Conservation (phyloP, 495 filamentous ascomycete species). For the Letharia columbiana region DNA sequence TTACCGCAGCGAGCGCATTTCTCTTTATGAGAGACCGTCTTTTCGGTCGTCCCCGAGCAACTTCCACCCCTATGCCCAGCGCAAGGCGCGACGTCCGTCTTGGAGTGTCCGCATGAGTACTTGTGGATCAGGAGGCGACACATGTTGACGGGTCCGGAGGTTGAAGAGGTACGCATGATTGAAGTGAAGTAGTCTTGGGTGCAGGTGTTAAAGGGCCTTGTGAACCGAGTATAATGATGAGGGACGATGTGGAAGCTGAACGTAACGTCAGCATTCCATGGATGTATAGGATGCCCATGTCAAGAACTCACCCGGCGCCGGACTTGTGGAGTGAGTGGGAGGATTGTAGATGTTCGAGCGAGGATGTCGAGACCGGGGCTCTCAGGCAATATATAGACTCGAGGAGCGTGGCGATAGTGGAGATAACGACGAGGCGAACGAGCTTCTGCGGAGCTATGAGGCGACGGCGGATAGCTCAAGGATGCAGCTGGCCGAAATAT, state of each 20-base stretch:
- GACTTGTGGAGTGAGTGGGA: background rate
- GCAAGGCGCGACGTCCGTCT: conserved; percentile 17
- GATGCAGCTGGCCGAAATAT: conserved; percentile 2
- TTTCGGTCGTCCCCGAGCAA: conserved; percentile 4
- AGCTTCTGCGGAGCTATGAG: conserved; percentile 2
- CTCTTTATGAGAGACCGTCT: conserved; percentile 9
- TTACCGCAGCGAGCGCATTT: conserved; percentile 13
- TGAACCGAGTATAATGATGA: no score
- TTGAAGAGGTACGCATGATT: conserved; percentile 3
- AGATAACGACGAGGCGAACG: background rate
- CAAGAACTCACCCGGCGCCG: background rate
- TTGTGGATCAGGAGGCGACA: conserved; percentile 12
- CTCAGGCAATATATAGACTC: background rate
- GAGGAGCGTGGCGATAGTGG: background rate
- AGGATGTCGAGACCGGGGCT: background rate
- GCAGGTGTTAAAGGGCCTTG: background rate
- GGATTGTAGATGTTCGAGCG: background rate
- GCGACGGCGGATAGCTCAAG: background rate
- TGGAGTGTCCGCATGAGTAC: conserved; percentile 14
- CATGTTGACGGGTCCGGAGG: background rate
- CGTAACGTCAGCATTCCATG: background rate
- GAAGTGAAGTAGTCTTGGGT: background rate
- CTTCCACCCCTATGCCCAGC: conserved; percentile 11
- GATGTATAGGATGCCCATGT: no score
- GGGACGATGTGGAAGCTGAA: background rate